Conservation (phyloP, 2,329 filamentous ascomycete species). For the Sporothrix humicola region DNA sequence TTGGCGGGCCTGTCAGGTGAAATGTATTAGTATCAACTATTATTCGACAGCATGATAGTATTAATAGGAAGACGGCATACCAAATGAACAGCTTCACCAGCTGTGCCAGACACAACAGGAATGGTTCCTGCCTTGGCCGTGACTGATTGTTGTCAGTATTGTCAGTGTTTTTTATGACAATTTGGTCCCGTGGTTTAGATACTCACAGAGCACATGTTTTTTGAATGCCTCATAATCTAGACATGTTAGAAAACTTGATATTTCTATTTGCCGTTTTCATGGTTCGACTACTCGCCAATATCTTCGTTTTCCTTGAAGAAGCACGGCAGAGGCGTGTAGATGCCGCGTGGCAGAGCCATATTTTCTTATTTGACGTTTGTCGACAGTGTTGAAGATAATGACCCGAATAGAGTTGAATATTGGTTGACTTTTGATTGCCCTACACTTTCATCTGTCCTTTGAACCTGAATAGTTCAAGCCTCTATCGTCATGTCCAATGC, state of each 20-base stretch:
- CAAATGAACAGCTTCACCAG: slow-evolving; percentile 35
- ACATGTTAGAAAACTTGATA: not conserved
- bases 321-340: slow-evolving; percentile 36
- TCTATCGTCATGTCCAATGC: too few species aligned
- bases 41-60: too few species aligned
- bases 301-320: slow-evolving; percentile 34
- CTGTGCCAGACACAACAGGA: slow-evolving; percentile 33
- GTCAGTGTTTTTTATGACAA: not conserved
- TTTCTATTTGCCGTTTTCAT: not conserved
- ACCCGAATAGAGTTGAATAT: too few species aligned
- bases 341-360: slow-evolving; percentile 31
- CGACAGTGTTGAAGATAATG: not conserved
- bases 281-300: slow-evolving; percentile 1
- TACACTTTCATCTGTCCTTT: too few species aligned
- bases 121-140: slow-evolving; percentile 32
- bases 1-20: slow-evolving; percentile 23
- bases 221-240: slow-evolving; percentile 30
- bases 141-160: not conserved
- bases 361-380: not conserved
- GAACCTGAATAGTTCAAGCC: too few species aligned
- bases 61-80: not conserved
- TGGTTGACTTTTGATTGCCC: too few species aligned
- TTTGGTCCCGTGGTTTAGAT: not conserved
- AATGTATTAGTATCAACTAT: not conserved
- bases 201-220: slow-evolving; percentile 32